These are phyloP conservation scores for Xylariaceae sp. DNA, from an alignment of 2,329 filamentous ascomycete species.

Conservation along the genomic window DNA sequence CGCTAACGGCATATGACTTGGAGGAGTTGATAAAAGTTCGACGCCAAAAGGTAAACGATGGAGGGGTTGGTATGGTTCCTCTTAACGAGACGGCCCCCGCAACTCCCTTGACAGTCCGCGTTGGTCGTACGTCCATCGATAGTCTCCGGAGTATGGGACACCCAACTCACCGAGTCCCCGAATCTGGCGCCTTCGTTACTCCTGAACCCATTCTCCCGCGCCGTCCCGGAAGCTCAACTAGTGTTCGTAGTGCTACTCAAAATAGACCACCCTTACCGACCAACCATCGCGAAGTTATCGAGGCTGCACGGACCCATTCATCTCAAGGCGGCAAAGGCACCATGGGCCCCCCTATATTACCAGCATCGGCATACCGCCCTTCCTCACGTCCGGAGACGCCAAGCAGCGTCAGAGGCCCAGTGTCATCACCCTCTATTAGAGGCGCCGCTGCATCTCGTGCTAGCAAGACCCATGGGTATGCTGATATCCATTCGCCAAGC, in stretches of 20 bases:
- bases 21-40: conserved; percentile 65
- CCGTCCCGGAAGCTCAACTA: conserved; percentile 69
- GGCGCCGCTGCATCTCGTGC: conserved; percentile 55
- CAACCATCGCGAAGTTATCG: conserved; percentile 80
- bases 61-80: conserved; percentile 24
- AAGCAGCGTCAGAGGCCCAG: conserved; percentile 42
- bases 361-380: conserved; percentile 63
- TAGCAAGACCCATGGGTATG: conserved; percentile 42
- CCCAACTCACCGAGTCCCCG: conserved; percentile 34
- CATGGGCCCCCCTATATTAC: conserved; percentile 83
- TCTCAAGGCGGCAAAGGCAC: conserved; percentile 40
- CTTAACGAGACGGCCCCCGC: conserved; percentile 28
- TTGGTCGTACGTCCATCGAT: conserved; percentile 43
- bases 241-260: conserved; percentile 44
- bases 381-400: conserved; percentile 56
- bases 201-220: conserved; percentile 35
- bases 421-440: conserved; percentile 43
- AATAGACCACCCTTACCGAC: conserved; percentile 66
- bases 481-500: conserved; percentile 45
- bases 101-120: conserved; percentile 36
- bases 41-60: conserved; percentile 20
- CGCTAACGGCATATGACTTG: conserved; percentile 74
- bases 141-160: conserved; percentile 42
- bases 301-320: conserved; percentile 63
- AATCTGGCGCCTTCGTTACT: conserved; percentile 33